phyloP scores from a whole-genome alignment of 352 stramenopile species.

The Phytophthora pisi region DNA sequence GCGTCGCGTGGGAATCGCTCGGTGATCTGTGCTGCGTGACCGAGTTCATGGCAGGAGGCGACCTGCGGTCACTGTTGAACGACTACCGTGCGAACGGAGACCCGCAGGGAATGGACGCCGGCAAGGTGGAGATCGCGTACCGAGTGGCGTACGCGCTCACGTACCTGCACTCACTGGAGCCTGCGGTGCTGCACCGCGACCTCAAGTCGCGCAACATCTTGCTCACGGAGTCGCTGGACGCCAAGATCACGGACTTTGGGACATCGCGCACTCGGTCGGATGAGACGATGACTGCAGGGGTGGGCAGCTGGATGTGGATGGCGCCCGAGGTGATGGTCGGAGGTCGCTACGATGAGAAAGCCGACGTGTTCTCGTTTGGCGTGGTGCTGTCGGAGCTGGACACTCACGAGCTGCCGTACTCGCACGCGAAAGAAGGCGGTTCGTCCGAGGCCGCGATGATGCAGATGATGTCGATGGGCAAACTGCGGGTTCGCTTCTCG shows the following conservation, averaged over 20 bases:
- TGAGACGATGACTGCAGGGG: slow-evolving; percentile 25
- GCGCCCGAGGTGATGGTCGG: too few species aligned
- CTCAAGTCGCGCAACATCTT: slow-evolving; percentile 67
- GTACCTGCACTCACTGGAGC: too few species aligned
- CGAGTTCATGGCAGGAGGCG: not conserved
- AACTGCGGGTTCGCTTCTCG: slow-evolving; percentile 4
- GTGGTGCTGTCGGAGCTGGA: not conserved
- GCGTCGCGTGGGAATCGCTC: slow-evolving; percentile 33
- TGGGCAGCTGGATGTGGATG: slow-evolving; percentile 22
- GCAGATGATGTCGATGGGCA: slow-evolving; percentile 16
- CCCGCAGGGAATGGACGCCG: slow-evolving; percentile 6
- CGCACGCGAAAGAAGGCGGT: slow-evolving; percentile 6
- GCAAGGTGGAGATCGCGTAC: slow-evolving; percentile 16
- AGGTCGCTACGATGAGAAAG: too few species aligned
- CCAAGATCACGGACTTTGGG: slow-evolving; percentile 51
- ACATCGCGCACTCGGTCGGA: slow-evolving; percentile 8
- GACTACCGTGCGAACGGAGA: slow-evolving; percentile 4
- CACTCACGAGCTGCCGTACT: slow-evolving; percentile 13
- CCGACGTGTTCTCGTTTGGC: too few species aligned
- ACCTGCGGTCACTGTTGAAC: slow-evolving; percentile 24
- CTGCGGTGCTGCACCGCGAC: too few species aligned
- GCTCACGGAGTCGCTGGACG: slow-evolving; percentile 31
- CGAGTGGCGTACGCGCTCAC: slow-evolving; percentile 10
- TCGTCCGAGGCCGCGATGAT: slow-evolving; percentile 15
- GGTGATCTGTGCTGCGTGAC: slow-evolving; percentile 30